Evolutionary conservation across 495 filamentous ascomycete genomes (phyloP), one percentile per base, ranked within the genome.

Genomic region (Chlorociboria aeruginascens): DNA sequence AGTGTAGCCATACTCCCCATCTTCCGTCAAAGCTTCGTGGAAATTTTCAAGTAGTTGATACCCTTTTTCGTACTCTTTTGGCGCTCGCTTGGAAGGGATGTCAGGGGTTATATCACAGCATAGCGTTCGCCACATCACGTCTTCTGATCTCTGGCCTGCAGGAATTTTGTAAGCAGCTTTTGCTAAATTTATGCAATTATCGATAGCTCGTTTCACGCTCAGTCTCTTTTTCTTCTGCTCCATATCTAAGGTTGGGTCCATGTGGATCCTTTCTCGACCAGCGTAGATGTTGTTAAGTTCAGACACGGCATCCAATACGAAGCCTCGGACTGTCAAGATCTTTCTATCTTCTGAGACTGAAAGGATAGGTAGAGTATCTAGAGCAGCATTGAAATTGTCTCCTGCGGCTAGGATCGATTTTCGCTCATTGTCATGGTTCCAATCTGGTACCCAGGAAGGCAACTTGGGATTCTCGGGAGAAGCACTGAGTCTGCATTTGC

Each of bases 381-480:
- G 1, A 25, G 33, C 32, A 13, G 30, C 45, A 40, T 8, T 6
- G n/a, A 48, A 39, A 14, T 16, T n/a, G 29, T 2, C 33, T 16
- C 32, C 34, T 39, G 32, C 25, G 10, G 33, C 45, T 11, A 48
- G 20, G 30, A 39, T 40, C 7, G 7, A 14, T 32, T 17, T 48
- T 1, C 34, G 16, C 6, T 48, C 45, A 28, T 48, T 48, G 14
- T 28, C 34, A 40, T 39, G 32, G 6, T 7, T 32, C 46, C 46
- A 49, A 35, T 40, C 36, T 14, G 46, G 37, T 9, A 42, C 46
- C 46, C 35, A 49, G 6, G 46, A 42, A 25, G 46, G 46, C 7
- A 49, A 29, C 12, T 28, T 20, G 14, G 33, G 32, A 20, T 39
- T 25, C 25, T 32, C 7, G 29, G 45, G 45, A 14, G 31, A 25